Conservation (phyloP, 2,329 filamentous ascomycete species). For the Diaporthe ampelina region DNA sequence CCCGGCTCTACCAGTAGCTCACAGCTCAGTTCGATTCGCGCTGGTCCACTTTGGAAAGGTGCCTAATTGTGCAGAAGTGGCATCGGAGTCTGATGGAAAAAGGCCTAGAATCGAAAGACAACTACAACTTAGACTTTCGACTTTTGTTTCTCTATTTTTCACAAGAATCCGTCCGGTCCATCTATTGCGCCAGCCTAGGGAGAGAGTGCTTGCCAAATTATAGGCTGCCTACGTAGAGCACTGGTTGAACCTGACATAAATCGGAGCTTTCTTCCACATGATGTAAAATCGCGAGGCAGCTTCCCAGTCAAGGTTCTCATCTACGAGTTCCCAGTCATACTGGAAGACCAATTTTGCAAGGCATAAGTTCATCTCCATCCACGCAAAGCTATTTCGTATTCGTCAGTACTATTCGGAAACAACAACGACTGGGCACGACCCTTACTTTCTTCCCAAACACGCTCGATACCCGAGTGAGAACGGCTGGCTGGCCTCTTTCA, state of each 20-base stretch:
- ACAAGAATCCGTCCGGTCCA: too few relatives aligned
- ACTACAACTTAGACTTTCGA: too few relatives aligned
- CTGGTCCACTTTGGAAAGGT: too few relatives aligned
- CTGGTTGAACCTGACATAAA: neutral
- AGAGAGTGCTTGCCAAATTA: too few relatives aligned
- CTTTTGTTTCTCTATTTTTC: too few relatives aligned
- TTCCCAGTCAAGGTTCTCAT: constrained; percentile 14
- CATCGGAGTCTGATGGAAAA: too few relatives aligned
- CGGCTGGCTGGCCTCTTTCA: constrained; percentile 11
- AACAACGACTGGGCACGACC: neutral
- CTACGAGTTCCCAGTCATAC: constrained; percentile 11
- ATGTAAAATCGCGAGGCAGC: neutral
- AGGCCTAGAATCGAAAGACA: too few relatives aligned
- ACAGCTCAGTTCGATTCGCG: too few relatives aligned
- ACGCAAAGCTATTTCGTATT: neutral
- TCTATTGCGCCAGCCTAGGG: too few relatives aligned
- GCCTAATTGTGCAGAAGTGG: too few relatives aligned
- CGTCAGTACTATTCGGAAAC: neutral
- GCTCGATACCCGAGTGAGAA: constrained; percentile 15
- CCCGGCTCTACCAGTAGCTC: too few relatives aligned
- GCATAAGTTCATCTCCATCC: constrained; percentile 4
- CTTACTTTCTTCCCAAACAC: constrained; percentile 14
- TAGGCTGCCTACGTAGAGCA: neutral
- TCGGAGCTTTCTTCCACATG: constrained; percentile 8
- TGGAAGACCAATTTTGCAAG: constrained; percentile 7